A percentile compares a stretch with the other conserved stretches of the same genome.
Conservation (phyloP, 139 green algal species). For the Chlorella sp. region DNA sequence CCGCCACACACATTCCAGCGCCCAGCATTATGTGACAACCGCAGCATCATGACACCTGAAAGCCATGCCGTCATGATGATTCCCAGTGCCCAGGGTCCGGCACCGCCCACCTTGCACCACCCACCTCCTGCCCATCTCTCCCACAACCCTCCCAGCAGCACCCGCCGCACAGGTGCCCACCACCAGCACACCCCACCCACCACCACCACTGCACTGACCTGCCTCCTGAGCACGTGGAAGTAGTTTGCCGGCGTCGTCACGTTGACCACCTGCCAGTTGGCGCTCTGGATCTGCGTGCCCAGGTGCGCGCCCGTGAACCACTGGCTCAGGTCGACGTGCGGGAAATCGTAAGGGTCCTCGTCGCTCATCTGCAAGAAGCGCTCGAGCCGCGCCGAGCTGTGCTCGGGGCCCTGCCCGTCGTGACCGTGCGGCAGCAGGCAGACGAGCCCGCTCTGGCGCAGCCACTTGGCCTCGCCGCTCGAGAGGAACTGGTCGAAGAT, state of each 20-base stretch:
- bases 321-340: slow-evolving; percentile 65
- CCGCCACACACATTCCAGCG: no score
- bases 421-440: slow-evolving; percentile 96
- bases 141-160: no score
- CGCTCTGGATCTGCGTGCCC: slow-evolving; percentile 76
- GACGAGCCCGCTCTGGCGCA: slow-evolving; percentile 76
- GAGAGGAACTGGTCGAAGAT: slow-evolving; percentile 97
- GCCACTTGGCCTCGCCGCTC: slow-evolving; percentile 92
- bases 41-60: no score
- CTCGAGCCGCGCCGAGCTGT: slow-evolving; percentile 84
- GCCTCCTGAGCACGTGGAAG: slow-evolving; percentile 92
- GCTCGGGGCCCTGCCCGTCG: slow-evolving; percentile 95
- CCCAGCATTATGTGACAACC: no score
- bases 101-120: no score
- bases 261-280: slow-evolving; percentile 96
- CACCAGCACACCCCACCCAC: neutral
- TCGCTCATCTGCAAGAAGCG: slow-evolving; percentile 89
- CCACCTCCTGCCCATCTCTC: no score
- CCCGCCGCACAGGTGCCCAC: no score
- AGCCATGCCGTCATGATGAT: no score
- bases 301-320: slow-evolving; percentile 83
- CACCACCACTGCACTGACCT: slow-evolving; percentile 37
- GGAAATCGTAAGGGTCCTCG: slow-evolving; percentile 87
- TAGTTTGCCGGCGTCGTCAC: slow-evolving; percentile 97
- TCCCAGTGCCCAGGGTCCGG: no score